Base-by-base conservation (phyloP, 164 flowering plant species). In the Umbellularia californica region DNA sequence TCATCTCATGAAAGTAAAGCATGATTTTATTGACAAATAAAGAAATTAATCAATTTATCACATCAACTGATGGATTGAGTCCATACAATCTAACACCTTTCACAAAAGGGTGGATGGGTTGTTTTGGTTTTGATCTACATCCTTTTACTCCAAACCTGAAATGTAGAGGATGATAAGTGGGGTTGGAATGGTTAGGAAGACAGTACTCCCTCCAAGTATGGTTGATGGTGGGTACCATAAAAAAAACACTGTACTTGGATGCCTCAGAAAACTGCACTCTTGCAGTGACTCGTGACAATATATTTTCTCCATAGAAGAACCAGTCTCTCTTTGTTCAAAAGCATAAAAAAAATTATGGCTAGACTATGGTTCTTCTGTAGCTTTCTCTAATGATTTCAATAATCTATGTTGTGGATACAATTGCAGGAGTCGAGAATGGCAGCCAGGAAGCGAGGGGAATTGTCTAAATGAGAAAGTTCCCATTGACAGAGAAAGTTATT, bases 341-440 rank as follows among this genome's bases (percentile, higher is more conserved):
- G 47, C 47, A 41, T 41, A 41, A 41, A 6, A 67, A 67, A 67
- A 30, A 2, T 3, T 24, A 20, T 68, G n/a, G 50, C 12, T 28
- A 27, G 51, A 19, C n/a, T 19, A 17, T 58, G 5, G 9, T 41
- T 41, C 28, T 28, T 20, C 19, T 68, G 50, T 30, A 68, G 33
- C 10, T 30, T 17, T 68, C 50, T 30, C 5, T n/a, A 9, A 68
- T 28, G 70, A 28, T 15, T 33, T 7, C 19, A 41, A 14, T 9
- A 15, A 6, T 11, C 13, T 2, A 65, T 2, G 25, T 27, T 23
- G 4, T 30, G 3, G 0, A 30, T 65, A 30, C 19, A 19, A 35
- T 47, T 72, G 76, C 86, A 96, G 99, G 97, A 91, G 87, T n/a
- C 83, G 83, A 52, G 98, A 94, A 73, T 96, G 99, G 98, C 77